A percentile compares a stretch with the other conserved stretches of the same genome.
These are phyloP conservation scores for Golubevia sp. DNA, from an alignment of 1,284 basidiomycete genomes.

Conservation along the genomic window DNA sequence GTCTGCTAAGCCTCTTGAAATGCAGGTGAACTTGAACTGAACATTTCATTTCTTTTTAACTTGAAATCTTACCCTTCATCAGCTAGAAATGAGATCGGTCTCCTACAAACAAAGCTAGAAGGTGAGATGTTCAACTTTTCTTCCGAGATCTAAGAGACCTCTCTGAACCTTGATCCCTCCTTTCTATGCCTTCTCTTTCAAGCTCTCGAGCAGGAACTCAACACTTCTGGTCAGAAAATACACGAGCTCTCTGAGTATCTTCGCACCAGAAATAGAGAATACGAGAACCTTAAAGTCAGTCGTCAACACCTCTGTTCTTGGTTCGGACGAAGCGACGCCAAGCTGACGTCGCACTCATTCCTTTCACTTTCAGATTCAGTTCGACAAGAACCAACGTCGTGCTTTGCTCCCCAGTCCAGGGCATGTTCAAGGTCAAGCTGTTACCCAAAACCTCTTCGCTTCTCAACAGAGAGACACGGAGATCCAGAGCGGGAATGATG, in stretches of 20 bases:
- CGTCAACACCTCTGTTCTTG: neutral
- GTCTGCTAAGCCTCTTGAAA: too few relatives aligned
- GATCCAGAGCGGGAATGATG: neutral
- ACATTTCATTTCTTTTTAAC: too few relatives aligned
- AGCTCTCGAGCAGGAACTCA: neutral
- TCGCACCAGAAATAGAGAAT: neutral
- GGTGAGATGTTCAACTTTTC: neutral
- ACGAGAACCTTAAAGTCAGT: neutral
- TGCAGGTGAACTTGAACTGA: too few relatives aligned
- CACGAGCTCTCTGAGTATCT: neutral
- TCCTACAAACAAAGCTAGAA: neutral
- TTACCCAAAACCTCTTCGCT: neutral
- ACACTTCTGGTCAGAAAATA: neutral
- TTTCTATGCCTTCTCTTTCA: neutral
- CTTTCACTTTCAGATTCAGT: neutral
- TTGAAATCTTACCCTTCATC: too few relatives aligned
- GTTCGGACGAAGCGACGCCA: too few relatives aligned
- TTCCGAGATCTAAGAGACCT: too few relatives aligned
- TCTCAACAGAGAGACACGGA: neutral
- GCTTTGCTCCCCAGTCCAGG: neutral
- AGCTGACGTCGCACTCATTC: too few relatives aligned
- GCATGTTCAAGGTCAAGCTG: neutral
- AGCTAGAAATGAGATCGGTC: neutral
- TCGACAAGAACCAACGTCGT: neutral
- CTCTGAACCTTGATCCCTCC: too few relatives aligned